Base-by-base conservation (phyloP, 352 stramenopile genomes). In the Phytophthora quininea region DNA sequence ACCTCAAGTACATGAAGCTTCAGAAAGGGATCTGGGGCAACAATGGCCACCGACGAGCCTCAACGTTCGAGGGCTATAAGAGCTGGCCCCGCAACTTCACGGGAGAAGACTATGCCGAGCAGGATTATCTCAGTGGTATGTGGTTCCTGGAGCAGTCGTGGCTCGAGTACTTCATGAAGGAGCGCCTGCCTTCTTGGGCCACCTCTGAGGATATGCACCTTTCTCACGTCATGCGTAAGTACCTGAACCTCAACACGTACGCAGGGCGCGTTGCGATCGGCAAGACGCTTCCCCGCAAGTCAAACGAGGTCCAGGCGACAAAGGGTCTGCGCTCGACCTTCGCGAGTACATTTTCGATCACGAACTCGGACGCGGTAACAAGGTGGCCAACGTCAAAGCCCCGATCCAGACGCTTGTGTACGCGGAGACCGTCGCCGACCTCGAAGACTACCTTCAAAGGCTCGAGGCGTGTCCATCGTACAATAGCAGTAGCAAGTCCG, bases 61-160 rank as follows among this genome's bases (percentile, higher is more conserved):
- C 62, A 4, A 76, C 52, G 1, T 88, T 88, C 24, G 58, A 64
- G 3, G 72, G 51, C 8, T 89, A 89, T 68, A 86, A 81, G 67
- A 80, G 68, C 57, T 88, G 80, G 79, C 80, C 80, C 4, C 67
- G 80, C 33, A 69, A 83, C 32, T 56, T 71, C 48, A 64, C 53
- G 12, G 50, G 60, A 8, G 49, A 77, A 10, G 57, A 67, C 54
- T 71, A 83, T 62, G 79, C 62, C 2, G 77, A 87, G 58, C 73
- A 86, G 60, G 80, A 89, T 43, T 89, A 89, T 48, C 71, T 88
- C 32, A 80, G 80, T 52, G 80, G 80, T 4, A 89, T 89, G 80
- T 89, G 80, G 80, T 88, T 88, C 45, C 37, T 89, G 3, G 66
- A 89, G 54, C 78, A 89, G 46, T 76, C 67, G 6, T 89, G 79